phyloP scores from a whole-genome alignment of 208 protist species.

The Vickermania ingenoplastis region DNA sequence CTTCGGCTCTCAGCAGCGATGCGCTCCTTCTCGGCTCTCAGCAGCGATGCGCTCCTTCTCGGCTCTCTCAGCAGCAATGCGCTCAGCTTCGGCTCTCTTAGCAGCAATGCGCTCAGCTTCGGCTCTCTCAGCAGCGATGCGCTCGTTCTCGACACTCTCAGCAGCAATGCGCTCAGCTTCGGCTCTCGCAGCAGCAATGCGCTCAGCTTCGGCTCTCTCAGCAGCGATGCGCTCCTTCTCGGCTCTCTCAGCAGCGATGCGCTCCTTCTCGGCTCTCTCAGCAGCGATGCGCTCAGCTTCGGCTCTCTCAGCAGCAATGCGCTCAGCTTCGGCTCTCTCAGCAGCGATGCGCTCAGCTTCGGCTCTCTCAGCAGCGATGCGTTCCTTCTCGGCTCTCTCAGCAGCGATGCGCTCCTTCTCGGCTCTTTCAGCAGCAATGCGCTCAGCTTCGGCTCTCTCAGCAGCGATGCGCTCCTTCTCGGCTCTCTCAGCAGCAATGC shows the following conservation, averaged over 20 bases:
- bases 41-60: not conserved
- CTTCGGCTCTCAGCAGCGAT: no score
- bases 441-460: not conserved
- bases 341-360: not conserved
- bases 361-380: not conserved
- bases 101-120: not conserved
- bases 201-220: conserved; percentile 5
- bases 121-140: not conserved
- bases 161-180: not conserved
- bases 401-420: not conserved
- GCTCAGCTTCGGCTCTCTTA: not conserved
- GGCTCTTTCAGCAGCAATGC: not conserved
- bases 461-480: not conserved
- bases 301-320: not conserved
- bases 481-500: not conserved
- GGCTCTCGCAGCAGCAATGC: not conserved
- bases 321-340: not conserved
- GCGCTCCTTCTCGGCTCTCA: no score
- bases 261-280: no score
- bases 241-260: not conserved
- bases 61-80: not conserved
- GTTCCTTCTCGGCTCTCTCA: not conserved
- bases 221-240: not conserved
- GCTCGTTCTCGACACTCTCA: not conserved
- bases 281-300: not conserved